These are phyloP conservation scores for Fusarium sp. DNA, from an alignment of 2,329 filamentous ascomycete species.

Conservation along the genomic window DNA sequence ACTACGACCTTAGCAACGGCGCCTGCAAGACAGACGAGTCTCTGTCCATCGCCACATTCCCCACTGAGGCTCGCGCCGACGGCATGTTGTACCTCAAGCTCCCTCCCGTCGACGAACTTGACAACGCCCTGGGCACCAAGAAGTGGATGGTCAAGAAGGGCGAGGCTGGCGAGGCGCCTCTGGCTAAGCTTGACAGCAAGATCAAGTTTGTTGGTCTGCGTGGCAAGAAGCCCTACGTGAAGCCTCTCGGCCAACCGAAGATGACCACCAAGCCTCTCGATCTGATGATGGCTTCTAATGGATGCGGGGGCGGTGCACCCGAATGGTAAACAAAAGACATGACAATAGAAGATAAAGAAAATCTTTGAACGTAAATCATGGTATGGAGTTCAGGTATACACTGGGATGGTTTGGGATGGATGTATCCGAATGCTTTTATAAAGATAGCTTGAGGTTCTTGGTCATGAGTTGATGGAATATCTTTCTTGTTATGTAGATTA, in stretches of 20 bases:
- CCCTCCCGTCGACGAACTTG: slow-evolving; percentile 85
- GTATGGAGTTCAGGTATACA: slow-evolving; percentile 27
- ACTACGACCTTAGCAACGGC: slow-evolving; percentile 83
- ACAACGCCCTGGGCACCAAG: slow-evolving; percentile 81
- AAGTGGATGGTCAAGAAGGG: slow-evolving; percentile 84
- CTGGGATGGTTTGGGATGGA: slow-evolving; percentile 1
- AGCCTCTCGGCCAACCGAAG: slow-evolving; percentile 51
- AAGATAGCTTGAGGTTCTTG: slow-evolving; percentile 11
- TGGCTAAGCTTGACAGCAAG: slow-evolving; percentile 63
- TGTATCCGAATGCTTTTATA: no score
- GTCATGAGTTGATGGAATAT: slow-evolving; percentile 31
- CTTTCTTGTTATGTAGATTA: slow-evolving; percentile 27
- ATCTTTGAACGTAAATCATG: slow-evolving; percentile 1
- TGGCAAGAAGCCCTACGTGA: slow-evolving; percentile 61
- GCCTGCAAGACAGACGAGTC: slow-evolving; percentile 81
- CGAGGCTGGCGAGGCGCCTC: slow-evolving; percentile 65
- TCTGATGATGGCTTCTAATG: slow-evolving; percentile 55
- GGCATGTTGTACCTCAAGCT: slow-evolving; percentile 86
- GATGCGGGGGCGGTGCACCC: slow-evolving; percentile 60
- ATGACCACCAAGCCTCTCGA: slow-evolving; percentile 57
- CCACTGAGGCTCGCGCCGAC: slow-evolving; percentile 79
- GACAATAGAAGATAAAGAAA: slow-evolving; percentile 8
- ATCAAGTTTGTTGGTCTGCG: slow-evolving; percentile 62
- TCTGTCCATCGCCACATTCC: slow-evolving; percentile 87
- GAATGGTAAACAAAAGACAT: slow-evolving; percentile 59